phyloP scores from a whole-genome alignment of 1,284 basidiomycete species.

The Phellinidium pouzarii region DNA sequence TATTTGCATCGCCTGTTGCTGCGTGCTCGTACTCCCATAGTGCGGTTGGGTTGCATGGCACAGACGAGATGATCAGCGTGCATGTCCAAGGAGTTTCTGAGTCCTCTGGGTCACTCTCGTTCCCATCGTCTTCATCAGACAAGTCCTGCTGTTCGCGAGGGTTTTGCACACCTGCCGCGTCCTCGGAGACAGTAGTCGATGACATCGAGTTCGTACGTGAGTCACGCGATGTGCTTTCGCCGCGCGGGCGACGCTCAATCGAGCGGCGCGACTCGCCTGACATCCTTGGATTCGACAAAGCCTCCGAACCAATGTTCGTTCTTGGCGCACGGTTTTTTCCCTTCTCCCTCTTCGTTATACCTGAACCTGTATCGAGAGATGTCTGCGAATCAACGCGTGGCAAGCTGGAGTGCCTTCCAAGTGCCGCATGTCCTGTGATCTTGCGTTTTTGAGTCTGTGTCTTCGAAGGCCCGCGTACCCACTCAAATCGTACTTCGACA shows the following conservation, averaged over 20 bases:
- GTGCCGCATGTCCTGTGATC: constrained; percentile 13
- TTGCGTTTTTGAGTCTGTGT: constrained; percentile 22
- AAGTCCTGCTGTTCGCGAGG: constrained; percentile 16
- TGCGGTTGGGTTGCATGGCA: neutral
- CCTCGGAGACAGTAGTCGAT: constrained; percentile 10
- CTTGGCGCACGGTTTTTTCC: neutral
- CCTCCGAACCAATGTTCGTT: neutral
- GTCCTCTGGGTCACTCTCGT: constrained; percentile 89
- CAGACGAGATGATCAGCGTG: constrained; percentile 45
- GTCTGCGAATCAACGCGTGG: constrained; percentile 1
- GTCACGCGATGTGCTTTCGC: neutral
- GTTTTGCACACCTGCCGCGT: neutral
- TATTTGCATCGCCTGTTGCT: constrained; percentile 21
- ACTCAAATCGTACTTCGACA: constrained; percentile 70
- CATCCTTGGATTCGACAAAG: neutral
- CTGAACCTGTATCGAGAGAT: neutral
- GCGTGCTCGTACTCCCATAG: constrained; percentile 11
- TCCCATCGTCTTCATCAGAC: constrained; percentile 40
- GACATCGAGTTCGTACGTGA: constrained; percentile 10
- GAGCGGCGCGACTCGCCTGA: constrained; percentile 11
- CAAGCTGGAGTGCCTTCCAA: constrained; percentile 2
- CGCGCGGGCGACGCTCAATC: constrained; percentile 1
- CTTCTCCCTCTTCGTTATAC: neutral
- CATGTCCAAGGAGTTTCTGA: constrained; percentile 95
- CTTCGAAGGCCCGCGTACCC: constrained; percentile 48